Evolutionary conservation across 805 yeast species (phyloP), one percentile per base, ranked within the genome.

Genomic region (Metschnikowia similis): DNA sequence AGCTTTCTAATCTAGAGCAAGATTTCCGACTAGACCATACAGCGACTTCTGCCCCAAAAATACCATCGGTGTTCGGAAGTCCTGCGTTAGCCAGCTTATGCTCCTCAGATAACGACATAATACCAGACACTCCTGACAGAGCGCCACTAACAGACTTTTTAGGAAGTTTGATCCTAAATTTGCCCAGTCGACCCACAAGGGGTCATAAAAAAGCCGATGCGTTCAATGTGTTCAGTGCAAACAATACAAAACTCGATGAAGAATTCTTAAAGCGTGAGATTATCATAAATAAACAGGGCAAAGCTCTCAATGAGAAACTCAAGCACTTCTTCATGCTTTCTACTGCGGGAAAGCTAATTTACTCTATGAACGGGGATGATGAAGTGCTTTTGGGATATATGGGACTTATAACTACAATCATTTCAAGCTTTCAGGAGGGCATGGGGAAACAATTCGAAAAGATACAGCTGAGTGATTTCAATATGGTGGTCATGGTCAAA

Each of bases 281-380:
- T 4, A 38, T 49, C 13, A 34, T 52, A 4, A 61, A 59, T 34
- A 64, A 62, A 49, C 53, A 49, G 28, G 48, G 45, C 3, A 49
- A 43, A 32, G 37, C 35, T 10, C 72, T 74, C 51, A 66, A 63
- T 48, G 35, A 50, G 17, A 73, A 70, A 42, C 57, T 69, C 48
- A 89, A 89, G 63, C 95, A 89, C 52, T 87, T 85, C 60, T 85
- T 88, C 57, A 80, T 90, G 3, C 70, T 90, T 8, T 87, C 96
- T 0, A 71, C 83, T 2, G 96, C 97, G 1, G 97, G 97, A 0
- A 90, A 90, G 63, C 96, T 96, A 2, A 84, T 90, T 6, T 90
- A 85, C 65, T 81, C 95, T 1, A 72, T 84, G 75, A 81, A 83
- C 62, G 95, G 94, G 2, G 70, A 81, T 2, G 91, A 87, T 47